These are phyloP conservation scores for Colletotrichum higginsianum DNA, from an alignment of 2,329 filamentous ascomycete species.

Conservation along the genomic window DNA sequence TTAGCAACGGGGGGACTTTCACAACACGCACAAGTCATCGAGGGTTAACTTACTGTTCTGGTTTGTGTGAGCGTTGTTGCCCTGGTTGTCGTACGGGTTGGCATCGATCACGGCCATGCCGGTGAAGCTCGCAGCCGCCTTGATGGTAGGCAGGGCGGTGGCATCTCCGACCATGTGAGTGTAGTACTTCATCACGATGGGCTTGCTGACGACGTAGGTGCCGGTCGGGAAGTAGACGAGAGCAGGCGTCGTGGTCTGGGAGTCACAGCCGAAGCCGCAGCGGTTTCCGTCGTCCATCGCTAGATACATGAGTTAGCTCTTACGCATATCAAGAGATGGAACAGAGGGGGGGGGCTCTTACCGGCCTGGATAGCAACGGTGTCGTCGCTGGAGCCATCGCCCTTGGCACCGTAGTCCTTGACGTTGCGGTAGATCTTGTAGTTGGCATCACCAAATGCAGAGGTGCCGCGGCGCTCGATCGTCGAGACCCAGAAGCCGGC, in stretches of 20 bases:
- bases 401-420: constrained; percentile 80
- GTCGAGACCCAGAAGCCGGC: constrained; percentile 80
- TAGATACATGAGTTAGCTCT: neutral
- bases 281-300: constrained; percentile 82
- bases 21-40: rapidly evolving
- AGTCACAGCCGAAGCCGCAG: constrained; percentile 87
- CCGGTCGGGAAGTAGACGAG: constrained; percentile 93
- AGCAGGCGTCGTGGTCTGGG: constrained; percentile 85
- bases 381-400: constrained; percentile 82
- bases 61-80: constrained; percentile 84
- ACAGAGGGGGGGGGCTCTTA: neutral
- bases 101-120: constrained; percentile 93
- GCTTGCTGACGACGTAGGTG: constrained; percentile 84
- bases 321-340: neutral
- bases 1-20: constrained; percentile 51
- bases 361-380: constrained; percentile 88
- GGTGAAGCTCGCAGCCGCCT: constrained; percentile 78
- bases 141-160: constrained; percentile 79
- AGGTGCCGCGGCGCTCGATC: constrained; percentile 78
- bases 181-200: constrained; percentile 91
- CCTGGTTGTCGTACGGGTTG: constrained; percentile 82
- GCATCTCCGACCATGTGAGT: constrained; percentile 93
- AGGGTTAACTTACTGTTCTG: constrained; percentile 64
- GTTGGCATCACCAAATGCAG: constrained; percentile 71
- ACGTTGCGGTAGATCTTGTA: constrained; percentile 87